phyloP scores from a whole-genome alignment of 1,284 basidiomycete species.

The Hemileia vastatrix region DNA sequence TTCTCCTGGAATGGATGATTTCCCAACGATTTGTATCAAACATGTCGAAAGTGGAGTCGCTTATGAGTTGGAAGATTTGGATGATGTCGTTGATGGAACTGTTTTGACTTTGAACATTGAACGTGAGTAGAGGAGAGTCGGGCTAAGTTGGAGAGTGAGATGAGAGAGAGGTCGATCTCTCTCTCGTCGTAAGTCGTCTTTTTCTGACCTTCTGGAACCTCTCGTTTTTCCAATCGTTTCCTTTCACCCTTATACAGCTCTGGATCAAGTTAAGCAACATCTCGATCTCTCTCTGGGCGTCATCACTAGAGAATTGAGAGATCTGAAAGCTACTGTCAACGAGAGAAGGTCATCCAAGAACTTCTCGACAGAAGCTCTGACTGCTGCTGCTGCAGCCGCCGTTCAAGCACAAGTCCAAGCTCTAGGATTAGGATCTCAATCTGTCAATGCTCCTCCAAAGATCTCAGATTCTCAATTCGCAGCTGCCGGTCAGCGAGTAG shows the following conservation, averaged over 20 bases:
- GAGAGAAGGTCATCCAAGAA: conserved; percentile 25
- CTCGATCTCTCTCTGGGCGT: conserved; percentile 33
- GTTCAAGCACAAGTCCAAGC: conserved; percentile 15
- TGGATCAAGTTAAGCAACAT: too few species aligned
- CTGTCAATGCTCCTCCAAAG: conserved; percentile 3
- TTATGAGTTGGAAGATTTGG: conserved; percentile 42
- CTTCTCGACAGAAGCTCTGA: not conserved
- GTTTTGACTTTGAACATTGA: conserved; percentile 42
- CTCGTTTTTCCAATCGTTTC: too few species aligned
- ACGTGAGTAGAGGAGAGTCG: conserved; percentile 18
- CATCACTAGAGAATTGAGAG: conserved; percentile 37
- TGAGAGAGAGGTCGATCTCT: too few species aligned
- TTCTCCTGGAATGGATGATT: conserved; percentile 42
- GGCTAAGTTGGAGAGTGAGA: not conserved
- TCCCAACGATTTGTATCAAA: conserved; percentile 42
- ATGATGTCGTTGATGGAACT: conserved; percentile 34
- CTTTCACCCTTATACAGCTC: too few species aligned
- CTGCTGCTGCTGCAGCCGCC: conserved; percentile 4
- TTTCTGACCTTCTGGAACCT: too few species aligned
- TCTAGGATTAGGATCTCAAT: not conserved
- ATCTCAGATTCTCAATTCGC: conserved; percentile 40
- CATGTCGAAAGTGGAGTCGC: conserved; percentile 36
- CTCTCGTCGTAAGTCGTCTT: too few species aligned
- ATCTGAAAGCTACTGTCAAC: conserved; percentile 36
- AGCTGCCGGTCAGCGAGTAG: conserved; percentile 36